phyloP scores from a whole-genome alignment of 495 filamentous ascomycete species.

The Aspergillus haitiensis region DNA sequence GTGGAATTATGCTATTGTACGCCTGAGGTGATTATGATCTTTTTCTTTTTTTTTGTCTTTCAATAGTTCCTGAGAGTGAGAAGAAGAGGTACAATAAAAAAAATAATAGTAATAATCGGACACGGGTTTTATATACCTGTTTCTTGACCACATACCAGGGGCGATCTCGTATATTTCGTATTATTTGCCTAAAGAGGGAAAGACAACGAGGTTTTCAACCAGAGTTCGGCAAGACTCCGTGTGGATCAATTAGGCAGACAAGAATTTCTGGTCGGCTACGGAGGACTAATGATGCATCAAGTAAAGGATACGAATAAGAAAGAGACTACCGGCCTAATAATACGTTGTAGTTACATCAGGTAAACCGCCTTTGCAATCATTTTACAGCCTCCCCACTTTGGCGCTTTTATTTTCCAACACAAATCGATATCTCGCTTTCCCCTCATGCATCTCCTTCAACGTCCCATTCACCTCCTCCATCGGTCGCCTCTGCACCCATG shows the following conservation, averaged over 20 bases:
- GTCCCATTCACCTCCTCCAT: constrained; percentile 73
- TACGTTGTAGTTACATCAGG: neutral
- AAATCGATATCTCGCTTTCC: constrained; percentile 73
- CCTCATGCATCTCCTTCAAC: constrained; percentile 65
- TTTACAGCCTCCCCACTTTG: constrained; percentile 36
- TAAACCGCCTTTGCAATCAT: neutral
- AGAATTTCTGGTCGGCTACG: too few relatives aligned
- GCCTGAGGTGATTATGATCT: too few relatives aligned
- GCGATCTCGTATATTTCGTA: neutral
- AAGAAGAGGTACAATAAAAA: neutral
- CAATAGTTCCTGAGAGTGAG: neutral
- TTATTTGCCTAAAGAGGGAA: neutral
- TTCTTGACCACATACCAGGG: neutral
- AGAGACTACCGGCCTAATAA: neutral
- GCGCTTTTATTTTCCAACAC: constrained; percentile 64
- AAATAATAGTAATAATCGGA: too few relatives aligned
- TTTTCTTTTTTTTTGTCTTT: too few relatives aligned
- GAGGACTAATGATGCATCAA: neutral
- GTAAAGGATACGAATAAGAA: neutral
- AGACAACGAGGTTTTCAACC: neutral
- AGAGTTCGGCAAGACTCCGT: neutral
- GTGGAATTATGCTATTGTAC: too few relatives aligned
- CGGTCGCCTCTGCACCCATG: constrained; percentile 69
- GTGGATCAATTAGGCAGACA: too few relatives aligned
- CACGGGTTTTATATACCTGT: neutral